phyloP scores from a whole-genome alignment of 2,329 filamentous ascomycete genomes.

The Aspergillus eucalypticola region DNA sequence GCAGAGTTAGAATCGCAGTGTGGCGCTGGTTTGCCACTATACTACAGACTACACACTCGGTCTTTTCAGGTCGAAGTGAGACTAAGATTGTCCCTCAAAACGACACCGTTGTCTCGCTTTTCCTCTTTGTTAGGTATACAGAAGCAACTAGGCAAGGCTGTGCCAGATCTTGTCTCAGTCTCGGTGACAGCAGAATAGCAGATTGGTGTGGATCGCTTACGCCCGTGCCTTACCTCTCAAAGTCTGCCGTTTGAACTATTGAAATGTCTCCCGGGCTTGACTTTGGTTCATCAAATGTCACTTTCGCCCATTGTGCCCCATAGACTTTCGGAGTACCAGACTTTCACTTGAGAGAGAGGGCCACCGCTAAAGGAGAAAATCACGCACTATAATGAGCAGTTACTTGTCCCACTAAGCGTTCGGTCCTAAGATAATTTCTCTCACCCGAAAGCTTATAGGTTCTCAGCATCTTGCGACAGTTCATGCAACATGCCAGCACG shows the following conservation, averaged over 20 bases:
- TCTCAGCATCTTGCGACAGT: not conserved
- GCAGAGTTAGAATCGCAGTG: not conserved
- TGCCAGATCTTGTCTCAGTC: not conserved
- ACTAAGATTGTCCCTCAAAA: not conserved
- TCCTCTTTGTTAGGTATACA: too few relatives aligned
- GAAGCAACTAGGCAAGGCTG: not conserved
- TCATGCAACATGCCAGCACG: not conserved
- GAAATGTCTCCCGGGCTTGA: not conserved
- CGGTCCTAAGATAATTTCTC: not conserved
- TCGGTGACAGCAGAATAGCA: not conserved
- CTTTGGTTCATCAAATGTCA: not conserved
- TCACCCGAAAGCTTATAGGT: not conserved
- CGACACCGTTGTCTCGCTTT: not conserved
- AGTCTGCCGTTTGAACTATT: constrained; percentile 1
- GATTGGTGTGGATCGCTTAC: not conserved
- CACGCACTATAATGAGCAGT: too few relatives aligned
- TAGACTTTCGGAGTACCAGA: not conserved
- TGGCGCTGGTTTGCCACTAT: not conserved
- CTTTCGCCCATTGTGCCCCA: not conserved
- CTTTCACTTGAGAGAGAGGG: not conserved
- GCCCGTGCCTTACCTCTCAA: not conserved
- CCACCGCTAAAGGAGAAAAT: not conserved
- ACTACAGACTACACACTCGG: not conserved
- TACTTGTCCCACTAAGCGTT: not conserved
- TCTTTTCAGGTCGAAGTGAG: too few relatives aligned